These are phyloP conservation scores for Mortierella sp. DNA, from an alignment of 371 early-diverging fungal species.

Conservation along the genomic window DNA sequence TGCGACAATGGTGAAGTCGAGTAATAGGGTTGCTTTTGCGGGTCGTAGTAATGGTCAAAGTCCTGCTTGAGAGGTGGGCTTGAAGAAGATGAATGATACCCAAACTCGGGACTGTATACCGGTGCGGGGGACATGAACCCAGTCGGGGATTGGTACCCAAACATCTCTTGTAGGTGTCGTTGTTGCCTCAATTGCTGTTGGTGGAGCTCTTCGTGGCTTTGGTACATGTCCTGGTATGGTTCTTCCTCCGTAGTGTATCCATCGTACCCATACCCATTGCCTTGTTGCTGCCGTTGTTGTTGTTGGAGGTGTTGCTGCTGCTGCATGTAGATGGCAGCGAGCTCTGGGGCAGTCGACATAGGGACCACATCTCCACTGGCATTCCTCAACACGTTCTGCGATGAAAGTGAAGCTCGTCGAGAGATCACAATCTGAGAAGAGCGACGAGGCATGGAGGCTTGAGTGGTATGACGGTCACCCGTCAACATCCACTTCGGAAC, in stretches of 20 bases:
- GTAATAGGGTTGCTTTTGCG: not conserved
- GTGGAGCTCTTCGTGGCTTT: not conserved
- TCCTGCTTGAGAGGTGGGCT: not conserved
- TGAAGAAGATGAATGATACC: not conserved
- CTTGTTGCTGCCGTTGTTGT: not conserved
- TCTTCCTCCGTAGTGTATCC: not conserved
- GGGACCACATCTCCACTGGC: not conserved
- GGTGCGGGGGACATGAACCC: not conserved
- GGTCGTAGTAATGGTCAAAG: not conserved
- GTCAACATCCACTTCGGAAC: constrained; percentile 1
- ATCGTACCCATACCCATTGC: not conserved
- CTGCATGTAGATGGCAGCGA: constrained; percentile 1
- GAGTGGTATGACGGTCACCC: not conserved
- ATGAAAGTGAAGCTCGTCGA: constrained; percentile 6
- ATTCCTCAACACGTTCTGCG: not conserved
- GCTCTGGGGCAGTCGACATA: constrained; percentile 6
- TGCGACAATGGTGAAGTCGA: not conserved
- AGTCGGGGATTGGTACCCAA: constrained; percentile 2
- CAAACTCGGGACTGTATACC: not conserved
- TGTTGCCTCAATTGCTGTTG: constrained; percentile 1
- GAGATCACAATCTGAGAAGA: constrained; percentile 6
- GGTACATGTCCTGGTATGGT: constrained; percentile 3
- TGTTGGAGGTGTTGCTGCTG: not conserved
- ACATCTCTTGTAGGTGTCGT: not conserved
- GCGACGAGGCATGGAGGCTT: not conserved